Conservation (phyloP, 805 yeast genomes). For the Suhomyces sp. region DNA sequence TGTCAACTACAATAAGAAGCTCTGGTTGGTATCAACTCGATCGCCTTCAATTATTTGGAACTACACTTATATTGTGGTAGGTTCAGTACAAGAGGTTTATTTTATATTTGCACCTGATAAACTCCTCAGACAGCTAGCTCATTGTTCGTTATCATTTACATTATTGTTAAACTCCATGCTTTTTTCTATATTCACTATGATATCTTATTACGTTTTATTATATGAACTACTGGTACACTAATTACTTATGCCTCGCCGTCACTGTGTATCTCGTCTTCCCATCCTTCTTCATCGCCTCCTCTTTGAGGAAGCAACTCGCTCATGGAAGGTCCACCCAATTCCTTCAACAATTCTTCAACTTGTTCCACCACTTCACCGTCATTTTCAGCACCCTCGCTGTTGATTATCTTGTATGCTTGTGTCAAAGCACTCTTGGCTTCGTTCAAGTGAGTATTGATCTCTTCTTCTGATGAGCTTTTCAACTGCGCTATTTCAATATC, state of each 20-base stretch:
- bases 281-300: constrained; percentile 40
- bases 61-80: too few species aligned
- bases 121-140: too few species aligned
- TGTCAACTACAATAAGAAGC: too few species aligned
- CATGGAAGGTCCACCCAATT: constrained; percentile 62
- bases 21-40: too few species aligned
- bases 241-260: constrained; percentile 2
- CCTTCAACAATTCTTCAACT: constrained; percentile 46
- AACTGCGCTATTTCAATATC: constrained; percentile 27
- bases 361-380: constrained; percentile 61
- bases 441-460: constrained; percentile 24
- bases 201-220: neutral
- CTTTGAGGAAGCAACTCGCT: constrained; percentile 36
- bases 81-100: too few species aligned
- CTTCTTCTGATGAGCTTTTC: constrained; percentile 22
- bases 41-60: too few species aligned
- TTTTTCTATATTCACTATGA: too few species aligned
- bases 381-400: constrained; percentile 39
- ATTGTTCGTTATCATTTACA: too few species aligned
- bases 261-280: constrained; percentile 50
- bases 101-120: too few species aligned
- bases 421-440: constrained; percentile 46
- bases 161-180: too few species aligned
- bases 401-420: constrained; percentile 43
- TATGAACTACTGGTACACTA: neutral